Percentiles rank a stretch among this genome's conserved stretches.
Conservation (phyloP, 768 basidiomycete genomes). For the Rhizopogon salebrosus region DNA sequence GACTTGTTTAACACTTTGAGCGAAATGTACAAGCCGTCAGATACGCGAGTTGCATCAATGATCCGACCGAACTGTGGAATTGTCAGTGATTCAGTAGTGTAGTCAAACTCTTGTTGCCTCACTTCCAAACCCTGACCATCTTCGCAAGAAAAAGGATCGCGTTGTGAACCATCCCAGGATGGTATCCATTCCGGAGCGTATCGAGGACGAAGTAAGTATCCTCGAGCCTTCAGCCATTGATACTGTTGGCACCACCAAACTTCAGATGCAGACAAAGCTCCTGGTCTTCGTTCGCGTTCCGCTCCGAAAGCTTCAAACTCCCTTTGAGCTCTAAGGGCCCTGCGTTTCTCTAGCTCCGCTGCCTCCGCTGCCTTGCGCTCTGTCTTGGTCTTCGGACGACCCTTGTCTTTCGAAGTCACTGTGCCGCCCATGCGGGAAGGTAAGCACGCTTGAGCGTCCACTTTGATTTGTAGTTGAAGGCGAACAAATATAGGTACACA, state of each 20-base stretch:
- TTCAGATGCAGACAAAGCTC: slow-evolving; percentile 1
- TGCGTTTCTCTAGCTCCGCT: not conserved
- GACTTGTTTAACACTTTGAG: slow-evolving; percentile 21
- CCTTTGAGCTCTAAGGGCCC: not conserved
- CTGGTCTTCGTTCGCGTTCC: not conserved
- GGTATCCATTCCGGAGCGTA: slow-evolving; percentile 29
- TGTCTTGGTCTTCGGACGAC: not conserved
- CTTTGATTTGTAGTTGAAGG: no score
- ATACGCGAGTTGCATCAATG: slow-evolving; percentile 25
- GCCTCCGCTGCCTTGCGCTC: not conserved
- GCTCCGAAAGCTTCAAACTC: not conserved
- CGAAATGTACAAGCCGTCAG: slow-evolving; percentile 21
- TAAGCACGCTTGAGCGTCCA: no score
- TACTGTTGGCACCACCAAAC: slow-evolving; percentile 17
- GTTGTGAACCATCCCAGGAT: slow-evolving; percentile 21
- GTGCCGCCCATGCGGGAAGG: not conserved
- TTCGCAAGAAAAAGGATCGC: not conserved
- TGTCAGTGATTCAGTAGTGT: not conserved
- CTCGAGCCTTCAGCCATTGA: slow-evolving; percentile 22
- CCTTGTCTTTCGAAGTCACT: not conserved
- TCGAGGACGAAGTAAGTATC: slow-evolving; percentile 29
- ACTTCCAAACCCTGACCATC: not conserved
- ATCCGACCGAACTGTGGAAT: not conserved
- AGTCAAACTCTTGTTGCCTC: not conserved
- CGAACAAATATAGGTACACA: slow-evolving; percentile 13